These are phyloP conservation scores for Rhynchosporium graminicola DNA, from an alignment of 2,329 filamentous ascomycete species.

Conservation along the genomic window DNA sequence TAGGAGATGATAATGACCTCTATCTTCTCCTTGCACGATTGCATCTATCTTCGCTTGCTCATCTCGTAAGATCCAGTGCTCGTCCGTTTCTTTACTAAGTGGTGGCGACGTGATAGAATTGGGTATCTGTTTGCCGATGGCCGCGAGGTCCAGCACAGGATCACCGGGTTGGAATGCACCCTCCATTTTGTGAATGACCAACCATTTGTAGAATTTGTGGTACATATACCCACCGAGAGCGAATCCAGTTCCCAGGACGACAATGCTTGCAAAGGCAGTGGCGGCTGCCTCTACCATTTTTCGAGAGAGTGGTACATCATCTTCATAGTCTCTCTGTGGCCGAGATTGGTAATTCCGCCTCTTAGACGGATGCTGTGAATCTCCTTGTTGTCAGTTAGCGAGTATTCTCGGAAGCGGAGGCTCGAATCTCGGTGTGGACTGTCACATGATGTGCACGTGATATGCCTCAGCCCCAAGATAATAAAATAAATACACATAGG, in stretches of 20 bases:
- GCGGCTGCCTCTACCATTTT: constrained; percentile 75
- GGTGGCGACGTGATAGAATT: constrained; percentile 38
- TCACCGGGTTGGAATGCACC: constrained; percentile 91
- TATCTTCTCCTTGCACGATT: constrained; percentile 73
- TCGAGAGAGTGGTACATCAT: constrained; percentile 33
- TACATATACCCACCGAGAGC: constrained; percentile 72
- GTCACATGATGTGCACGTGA: constrained; percentile 4
- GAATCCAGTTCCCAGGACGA: constrained; percentile 68
- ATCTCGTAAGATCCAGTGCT: constrained; percentile 79
- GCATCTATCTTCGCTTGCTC: constrained; percentile 80
- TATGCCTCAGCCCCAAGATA: neutral
- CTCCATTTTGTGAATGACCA: constrained; percentile 90
- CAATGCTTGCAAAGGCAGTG: constrained; percentile 74
- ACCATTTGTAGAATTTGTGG: constrained; percentile 82
- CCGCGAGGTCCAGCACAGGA: constrained; percentile 80
- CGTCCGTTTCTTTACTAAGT: constrained; percentile 42
- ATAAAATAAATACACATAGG: neutral
- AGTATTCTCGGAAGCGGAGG: neutral
- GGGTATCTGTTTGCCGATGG: constrained; percentile 59
- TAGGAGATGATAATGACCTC: constrained; percentile 86
- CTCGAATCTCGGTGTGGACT: neutral
- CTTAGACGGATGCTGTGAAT: constrained; percentile 14
- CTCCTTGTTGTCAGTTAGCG: constrained; percentile 13
- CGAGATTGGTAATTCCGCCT: constrained; percentile 7
- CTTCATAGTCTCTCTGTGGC: constrained; percentile 15